Evolutionary conservation across 208 protist genomes (phyloP).

Genomic region (Leptomonas pyrrhocoris): DNA sequence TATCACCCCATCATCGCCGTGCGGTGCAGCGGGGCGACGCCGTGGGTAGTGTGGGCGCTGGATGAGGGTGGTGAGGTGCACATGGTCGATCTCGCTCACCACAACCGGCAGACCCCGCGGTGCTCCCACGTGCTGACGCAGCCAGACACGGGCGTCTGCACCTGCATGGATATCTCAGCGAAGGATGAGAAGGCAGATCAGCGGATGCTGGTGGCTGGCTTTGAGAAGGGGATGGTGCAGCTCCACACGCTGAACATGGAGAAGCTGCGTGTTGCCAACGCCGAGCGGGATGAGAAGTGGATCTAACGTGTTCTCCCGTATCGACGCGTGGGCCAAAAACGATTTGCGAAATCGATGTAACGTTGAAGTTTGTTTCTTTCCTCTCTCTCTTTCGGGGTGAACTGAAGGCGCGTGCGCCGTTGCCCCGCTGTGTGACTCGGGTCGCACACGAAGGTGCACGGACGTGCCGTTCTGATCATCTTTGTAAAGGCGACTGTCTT

Average conservation of each 20-base stretch:
- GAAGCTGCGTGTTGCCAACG: conserved; percentile 39
- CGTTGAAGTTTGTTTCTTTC: too few species aligned
- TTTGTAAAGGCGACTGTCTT: too few species aligned
- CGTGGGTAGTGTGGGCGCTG: conserved; percentile 74
- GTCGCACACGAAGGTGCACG: too few species aligned
- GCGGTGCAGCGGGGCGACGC: conserved; percentile 46
- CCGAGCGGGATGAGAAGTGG: conserved; percentile 73
- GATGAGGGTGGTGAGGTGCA: conserved; percentile 71
- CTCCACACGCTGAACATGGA: conserved; percentile 61
- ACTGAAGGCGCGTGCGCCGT: too few species aligned
- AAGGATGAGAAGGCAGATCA: conserved; percentile 55
- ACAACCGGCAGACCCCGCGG: conserved; percentile 49
- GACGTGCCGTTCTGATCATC: too few species aligned
- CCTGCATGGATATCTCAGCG: conserved; percentile 60
- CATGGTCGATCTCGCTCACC: conserved; percentile 70
- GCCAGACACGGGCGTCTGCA: conserved; percentile 62
- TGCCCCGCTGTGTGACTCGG: too few species aligned
- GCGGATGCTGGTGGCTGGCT: conserved; percentile 65
- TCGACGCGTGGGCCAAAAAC: background rate
- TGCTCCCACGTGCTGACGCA: conserved; percentile 56
- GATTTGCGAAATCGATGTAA: too few species aligned
- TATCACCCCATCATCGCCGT: conserved; percentile 49
- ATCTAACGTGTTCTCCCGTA: conserved; percentile 34
- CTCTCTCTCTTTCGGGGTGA: too few species aligned
- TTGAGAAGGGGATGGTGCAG: conserved; percentile 78